Percentiles rank a stretch among this genome's conserved stretches.
Conservation (phyloP, 768 basidiomycete species). For the Kwoniella dejecticola region DNA sequence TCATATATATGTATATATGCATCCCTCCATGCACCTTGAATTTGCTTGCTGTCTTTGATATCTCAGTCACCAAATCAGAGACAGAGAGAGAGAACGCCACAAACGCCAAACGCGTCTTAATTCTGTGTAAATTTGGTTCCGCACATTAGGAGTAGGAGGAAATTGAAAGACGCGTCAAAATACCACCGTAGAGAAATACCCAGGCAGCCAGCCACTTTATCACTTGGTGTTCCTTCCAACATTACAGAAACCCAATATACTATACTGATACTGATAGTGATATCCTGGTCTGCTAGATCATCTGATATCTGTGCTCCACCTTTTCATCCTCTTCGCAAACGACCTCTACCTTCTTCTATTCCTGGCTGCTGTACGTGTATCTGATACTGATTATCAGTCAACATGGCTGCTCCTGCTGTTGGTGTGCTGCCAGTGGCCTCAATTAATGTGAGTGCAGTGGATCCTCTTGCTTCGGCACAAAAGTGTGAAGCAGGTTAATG, state of each 20-base stretch:
- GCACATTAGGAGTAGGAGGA: background rate
- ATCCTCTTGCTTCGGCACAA: background rate
- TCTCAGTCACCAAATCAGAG: no score
- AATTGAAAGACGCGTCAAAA: background rate
- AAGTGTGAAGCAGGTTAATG: slow-evolving; percentile 7
- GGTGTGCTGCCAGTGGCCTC: slow-evolving; percentile 47
- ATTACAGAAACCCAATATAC: no score
- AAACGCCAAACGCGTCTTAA: background rate
- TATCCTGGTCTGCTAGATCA: no score
- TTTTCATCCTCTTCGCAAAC: background rate
- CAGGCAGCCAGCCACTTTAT: background rate
- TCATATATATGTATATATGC: background rate
- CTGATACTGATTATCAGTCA: background rate
- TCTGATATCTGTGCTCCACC: no score
- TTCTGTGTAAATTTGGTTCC: background rate
- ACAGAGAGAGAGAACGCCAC: background rate
- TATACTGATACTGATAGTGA: no score
- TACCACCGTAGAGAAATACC: background rate
- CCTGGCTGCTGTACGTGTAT: background rate
- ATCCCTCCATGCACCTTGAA: no score
- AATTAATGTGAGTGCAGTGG: slow-evolving; percentile 29
- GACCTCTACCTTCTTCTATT: background rate
- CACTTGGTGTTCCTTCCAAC: background rate
- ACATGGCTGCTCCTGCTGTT: slow-evolving; percentile 23
- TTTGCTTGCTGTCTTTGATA: no score